Evolutionary conservation across 768 basidiomycete genomes (phyloP), one percentile per base, ranked within the genome.

Genomic region (Dendrothele bispora): DNA sequence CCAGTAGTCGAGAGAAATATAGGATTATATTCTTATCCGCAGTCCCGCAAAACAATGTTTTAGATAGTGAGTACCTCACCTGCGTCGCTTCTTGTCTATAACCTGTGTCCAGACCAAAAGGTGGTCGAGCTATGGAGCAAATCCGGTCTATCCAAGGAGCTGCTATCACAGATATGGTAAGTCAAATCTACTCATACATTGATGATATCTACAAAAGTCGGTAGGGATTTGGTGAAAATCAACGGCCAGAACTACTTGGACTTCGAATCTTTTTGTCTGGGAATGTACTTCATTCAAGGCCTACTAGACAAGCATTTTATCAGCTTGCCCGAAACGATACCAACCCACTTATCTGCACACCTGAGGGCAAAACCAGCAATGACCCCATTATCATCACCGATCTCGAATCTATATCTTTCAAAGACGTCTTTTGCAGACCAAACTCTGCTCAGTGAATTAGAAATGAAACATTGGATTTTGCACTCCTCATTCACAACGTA

Each of bases 231-330:
- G 32, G 76, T 82, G 20, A 86, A 88, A 60, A 78, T 74, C 7
- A 73, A 76, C 43, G 66, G 72, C 27, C 70, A 80, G 28, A 85
- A 84, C 5, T 67, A 73, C 3, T 76, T 91, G 10, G 84, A 88
- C 55, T 69, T 76, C 7, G 64, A 76, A 24, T 85, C 88, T 50
- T 91, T 91, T 61, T 78, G 80, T 28, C 67, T 89, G 49, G 86
- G 80, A 29, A 82, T 86, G 79, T 82, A 82, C 61, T 75, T 86
- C 48, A 80, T 88, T 32, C 62, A 69, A 29, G 63, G 28, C 11
- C 2, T 5, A 15, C 27, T 30, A 17, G 44, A 29, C 24, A 20
- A 29, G 40, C 8, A 18, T 2, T 36, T 41, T n/a, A n/a, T n/a
- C n/a, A n/a, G n/a, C n/a, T n/a, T n/a, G n/a, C n/a, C n/a, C n/a